Base-by-base conservation (phyloP, 495 filamentous ascomycete species). In the Parachaetomium inaequale region DNA sequence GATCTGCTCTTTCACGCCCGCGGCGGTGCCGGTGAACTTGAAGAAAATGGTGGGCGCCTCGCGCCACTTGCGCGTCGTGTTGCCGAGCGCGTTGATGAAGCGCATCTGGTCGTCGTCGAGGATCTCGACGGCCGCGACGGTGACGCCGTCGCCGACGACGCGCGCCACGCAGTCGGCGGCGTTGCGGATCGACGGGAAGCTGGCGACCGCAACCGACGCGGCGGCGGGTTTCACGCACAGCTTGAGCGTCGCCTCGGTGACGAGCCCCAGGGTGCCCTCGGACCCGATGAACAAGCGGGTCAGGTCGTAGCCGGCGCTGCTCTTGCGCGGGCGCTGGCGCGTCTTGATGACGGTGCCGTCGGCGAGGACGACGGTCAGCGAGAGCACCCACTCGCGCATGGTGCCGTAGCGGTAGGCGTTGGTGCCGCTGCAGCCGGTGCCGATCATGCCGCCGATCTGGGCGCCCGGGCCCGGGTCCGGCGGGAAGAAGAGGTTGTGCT, bases 381-480 rank as follows among this genome's bases (percentile, higher is more conserved):
- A 88, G 28, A 97, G 77, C 0, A 97, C 93, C 92, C 93, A 97
- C 68, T 98, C 93, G 64, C 90, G 87, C 93, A 97, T 98, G 0
- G 93, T 96, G 1, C 93, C 93, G 71, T 96, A 98, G 26, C 91
- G 82, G 68, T 95, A 92, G 17, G 93, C 88, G 73, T 98, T 96
- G 32, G 93, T 98, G 36, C 93, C 93, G 62, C 85, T 89, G 80
- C 93, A 97, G 32, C 92, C 92, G 0, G 93, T 97, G 0, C 90
- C 93, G 14, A 97, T 86, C 93, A 98, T 98, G 43, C 93, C 93
- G 40, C 93, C 93, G 63, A 98, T 96, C 85, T 90, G 89, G 50
- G 88, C 88, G 19, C 88, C 88, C 26, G 88, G 88, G 28, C 90
- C 90, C 11, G 90, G 90, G 70, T 93, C 90, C 0, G 90, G 89